Percentiles rank a stretch among this genome's conserved stretches.
Evolutionary conservation across 495 filamentous ascomycete species (phyloP).

Genomic region (Aspergillus nanangensis): DNA sequence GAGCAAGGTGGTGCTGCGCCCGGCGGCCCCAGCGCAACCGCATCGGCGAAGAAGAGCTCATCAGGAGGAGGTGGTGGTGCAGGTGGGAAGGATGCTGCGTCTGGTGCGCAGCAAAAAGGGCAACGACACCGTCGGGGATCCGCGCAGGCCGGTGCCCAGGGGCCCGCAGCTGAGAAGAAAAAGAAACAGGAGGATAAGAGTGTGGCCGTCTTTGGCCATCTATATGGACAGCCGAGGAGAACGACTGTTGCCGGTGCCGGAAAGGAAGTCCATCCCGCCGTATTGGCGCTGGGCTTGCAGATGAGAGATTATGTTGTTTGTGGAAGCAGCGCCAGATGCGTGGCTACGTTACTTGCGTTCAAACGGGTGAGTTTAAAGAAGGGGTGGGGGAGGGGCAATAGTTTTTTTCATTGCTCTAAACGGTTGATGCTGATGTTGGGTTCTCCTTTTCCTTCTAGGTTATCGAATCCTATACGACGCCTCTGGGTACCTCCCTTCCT

Average conservation of each 20-base stretch:
- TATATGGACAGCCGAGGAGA: slow-evolving; percentile 69
- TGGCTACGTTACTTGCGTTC: slow-evolving; percentile 83
- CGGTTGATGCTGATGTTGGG: slow-evolving; percentile 6
- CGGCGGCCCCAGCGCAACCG: slow-evolving; percentile 12
- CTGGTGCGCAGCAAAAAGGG: neutral
- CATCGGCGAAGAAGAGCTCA: too few relatives aligned
- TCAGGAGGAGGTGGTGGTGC: slow-evolving; percentile 40
- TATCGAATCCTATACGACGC: slow-evolving; percentile 87
- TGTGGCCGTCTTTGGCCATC: slow-evolving; percentile 76
- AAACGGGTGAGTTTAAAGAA: slow-evolving; percentile 78
- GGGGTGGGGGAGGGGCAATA: too few relatives aligned
- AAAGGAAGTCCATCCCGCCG: slow-evolving; percentile 87
- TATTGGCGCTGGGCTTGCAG: slow-evolving; percentile 81
- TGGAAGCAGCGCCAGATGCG: slow-evolving; percentile 83
- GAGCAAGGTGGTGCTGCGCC: slow-evolving; percentile 23
- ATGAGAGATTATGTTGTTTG: slow-evolving; percentile 85
- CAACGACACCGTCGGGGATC: slow-evolving; percentile 30
- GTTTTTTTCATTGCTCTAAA: neutral
- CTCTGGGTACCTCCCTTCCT: slow-evolving; percentile 72
- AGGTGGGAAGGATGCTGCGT: slow-evolving; percentile 11
- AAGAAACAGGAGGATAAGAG: slow-evolving; percentile 64
- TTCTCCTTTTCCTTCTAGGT: slow-evolving; percentile 58
- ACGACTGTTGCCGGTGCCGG: slow-evolving; percentile 69
- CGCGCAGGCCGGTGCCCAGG: slow-evolving; percentile 36
- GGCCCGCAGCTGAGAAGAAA: slow-evolving; percentile 23